phyloP scores from a whole-genome alignment of 2,329 filamentous ascomycete species.

The Neopestalotiopsis rosae region DNA sequence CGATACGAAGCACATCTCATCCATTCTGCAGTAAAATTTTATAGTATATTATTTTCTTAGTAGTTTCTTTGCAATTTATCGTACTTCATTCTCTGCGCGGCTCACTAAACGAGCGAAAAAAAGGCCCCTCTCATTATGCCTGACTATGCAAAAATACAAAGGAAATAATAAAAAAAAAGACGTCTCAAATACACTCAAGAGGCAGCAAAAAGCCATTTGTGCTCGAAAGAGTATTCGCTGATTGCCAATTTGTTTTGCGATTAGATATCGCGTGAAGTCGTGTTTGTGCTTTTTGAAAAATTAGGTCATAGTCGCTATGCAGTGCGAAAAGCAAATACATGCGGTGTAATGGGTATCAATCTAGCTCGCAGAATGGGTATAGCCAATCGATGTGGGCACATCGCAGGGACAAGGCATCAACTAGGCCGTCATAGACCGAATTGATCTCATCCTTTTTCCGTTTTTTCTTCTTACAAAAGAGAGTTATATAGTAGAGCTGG shows the following conservation, averaged over 20 bases:
- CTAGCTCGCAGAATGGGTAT: conserved; percentile 15
- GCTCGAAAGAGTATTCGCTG: too few species aligned
- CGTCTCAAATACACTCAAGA: background rate
- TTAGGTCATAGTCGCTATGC: conserved; percentile 2
- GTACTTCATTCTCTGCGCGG: background rate
- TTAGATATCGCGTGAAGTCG: background rate
- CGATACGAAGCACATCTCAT: background rate
- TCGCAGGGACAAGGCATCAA: conserved; percentile 26
- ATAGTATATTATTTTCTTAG: background rate
- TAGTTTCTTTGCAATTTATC: background rate
- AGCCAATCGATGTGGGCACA: conserved; percentile 7
- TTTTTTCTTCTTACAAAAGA: conserved; percentile 10
- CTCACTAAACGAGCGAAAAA: conserved; percentile 3
- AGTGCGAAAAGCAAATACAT: conserved; percentile 12
- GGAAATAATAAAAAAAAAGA: conserved; percentile 1
- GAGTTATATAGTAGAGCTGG: background rate
- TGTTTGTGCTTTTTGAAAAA: background rate
- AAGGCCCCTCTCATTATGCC: conserved; percentile 5
- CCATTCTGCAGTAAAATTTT: background rate
- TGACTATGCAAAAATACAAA: conserved; percentile 15
- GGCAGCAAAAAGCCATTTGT: background rate
- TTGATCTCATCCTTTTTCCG: background rate
- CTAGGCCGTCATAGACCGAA: too few species aligned
- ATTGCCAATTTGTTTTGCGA: background rate
- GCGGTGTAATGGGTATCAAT: conserved; percentile 20